Percentiles rank a stretch among this genome's conserved stretches.
phyloP scores from a whole-genome alignment of 106 monocot genomes.

The Gastrodia elata region DNA sequence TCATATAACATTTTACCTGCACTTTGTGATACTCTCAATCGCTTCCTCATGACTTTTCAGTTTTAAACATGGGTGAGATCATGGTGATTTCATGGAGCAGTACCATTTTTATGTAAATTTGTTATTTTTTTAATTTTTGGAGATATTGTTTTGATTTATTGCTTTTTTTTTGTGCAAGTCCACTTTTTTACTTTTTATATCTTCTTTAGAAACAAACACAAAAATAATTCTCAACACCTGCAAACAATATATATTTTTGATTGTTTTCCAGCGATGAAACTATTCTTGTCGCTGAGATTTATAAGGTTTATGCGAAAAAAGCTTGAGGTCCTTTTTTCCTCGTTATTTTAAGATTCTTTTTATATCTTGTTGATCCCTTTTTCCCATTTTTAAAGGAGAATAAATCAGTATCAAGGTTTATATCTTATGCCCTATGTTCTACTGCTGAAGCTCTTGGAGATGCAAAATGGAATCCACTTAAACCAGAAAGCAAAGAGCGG shows the following conservation, averaged over 20 bases:
- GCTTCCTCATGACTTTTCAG: too few relatives aligned
- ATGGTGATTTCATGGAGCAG: too few relatives aligned
- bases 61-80: too few relatives aligned
- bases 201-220: too few relatives aligned
- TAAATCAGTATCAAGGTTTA: conserved; percentile 74
- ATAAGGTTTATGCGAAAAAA: not conserved
- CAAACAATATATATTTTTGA: too few relatives aligned
- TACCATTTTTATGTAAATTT: too few relatives aligned
- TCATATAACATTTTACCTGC: too few relatives aligned
- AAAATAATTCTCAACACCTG: too few relatives aligned
- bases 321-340: not conserved
- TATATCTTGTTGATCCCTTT: not conserved
- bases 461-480: conserved; percentile 77
- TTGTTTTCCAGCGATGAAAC: not conserved
- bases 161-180: not conserved
- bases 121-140: too few relatives aligned
- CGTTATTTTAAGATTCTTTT: not conserved
- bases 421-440: conserved; percentile 87
- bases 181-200: too few relatives aligned
- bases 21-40: too few relatives aligned
- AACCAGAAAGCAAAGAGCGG: conserved; percentile 59
- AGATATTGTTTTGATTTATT: too few relatives aligned
- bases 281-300: not conserved
- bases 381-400: conserved; percentile 44
- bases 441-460: conserved; percentile 90